Conservation (phyloP, 257 asterid genomes). For the Gardenia jasminoides region DNA sequence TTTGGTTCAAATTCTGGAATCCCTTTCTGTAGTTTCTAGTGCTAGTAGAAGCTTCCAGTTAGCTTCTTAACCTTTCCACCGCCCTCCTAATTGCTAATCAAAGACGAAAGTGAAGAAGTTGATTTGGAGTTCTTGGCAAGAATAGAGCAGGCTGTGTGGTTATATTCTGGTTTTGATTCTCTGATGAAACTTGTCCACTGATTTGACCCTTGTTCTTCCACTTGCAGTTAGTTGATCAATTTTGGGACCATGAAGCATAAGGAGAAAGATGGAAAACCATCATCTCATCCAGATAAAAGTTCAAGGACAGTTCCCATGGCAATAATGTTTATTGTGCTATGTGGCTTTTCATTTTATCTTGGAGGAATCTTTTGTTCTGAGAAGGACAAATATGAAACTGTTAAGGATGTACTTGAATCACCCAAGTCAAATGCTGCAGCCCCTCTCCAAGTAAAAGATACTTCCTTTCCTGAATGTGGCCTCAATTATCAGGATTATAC, state of each 20-base stretch:
- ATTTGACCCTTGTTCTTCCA: conserved; percentile 7
- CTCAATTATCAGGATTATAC: conserved; percentile 84
- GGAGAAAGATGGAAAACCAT: conserved; percentile 86
- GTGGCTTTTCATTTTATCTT: conserved; percentile 96
- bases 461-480: conserved; percentile 66
- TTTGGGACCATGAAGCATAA: conserved; percentile 68
- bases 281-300: conserved; percentile 45
- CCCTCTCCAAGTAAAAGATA: conserved; percentile 58
- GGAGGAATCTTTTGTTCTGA: conserved; percentile 86
- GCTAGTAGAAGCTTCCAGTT: neutral
- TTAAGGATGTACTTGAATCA: conserved; percentile 32
- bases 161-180: neutral
- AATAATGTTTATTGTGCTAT: conserved; percentile 59
- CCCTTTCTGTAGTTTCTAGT: neutral
- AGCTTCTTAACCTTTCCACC: neutral
- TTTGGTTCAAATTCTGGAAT: neutral
- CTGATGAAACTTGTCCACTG: conserved; percentile 4
- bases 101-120: neutral
- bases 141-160: neutral
- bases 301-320: conserved; percentile 66
- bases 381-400: conserved; percentile 38
- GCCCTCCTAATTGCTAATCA: neutral
- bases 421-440: conserved; percentile 31
- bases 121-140: neutral
- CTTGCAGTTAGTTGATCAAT: conserved; percentile 43